phyloP scores from a whole-genome alignment of 768 basidiomycete genomes.

The Thelephora ganbajun region DNA sequence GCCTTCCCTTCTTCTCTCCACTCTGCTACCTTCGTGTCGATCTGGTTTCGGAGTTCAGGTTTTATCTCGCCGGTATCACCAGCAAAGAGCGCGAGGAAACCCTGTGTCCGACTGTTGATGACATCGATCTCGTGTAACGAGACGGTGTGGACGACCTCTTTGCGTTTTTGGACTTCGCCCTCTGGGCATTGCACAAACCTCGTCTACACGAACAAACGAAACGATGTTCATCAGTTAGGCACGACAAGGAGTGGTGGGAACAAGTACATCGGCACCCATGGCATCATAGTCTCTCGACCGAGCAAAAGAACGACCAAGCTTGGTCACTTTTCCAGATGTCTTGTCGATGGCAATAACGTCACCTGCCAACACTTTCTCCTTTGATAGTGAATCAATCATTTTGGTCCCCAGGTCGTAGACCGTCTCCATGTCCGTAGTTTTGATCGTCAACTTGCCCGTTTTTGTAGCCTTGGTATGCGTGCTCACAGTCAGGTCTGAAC shows the following conservation, averaged over 20 bases:
- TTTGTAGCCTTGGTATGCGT: conserved; percentile 65
- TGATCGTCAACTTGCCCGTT: conserved; percentile 93
- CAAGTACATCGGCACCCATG: conserved; percentile 91
- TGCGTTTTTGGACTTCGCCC: conserved; percentile 94
- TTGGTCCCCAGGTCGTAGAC: conserved; percentile 97
- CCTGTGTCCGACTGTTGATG: conserved; percentile 97
- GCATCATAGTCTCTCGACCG: conserved; percentile 96
- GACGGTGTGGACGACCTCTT: conserved; percentile 95
- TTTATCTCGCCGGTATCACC: conserved; percentile 99
- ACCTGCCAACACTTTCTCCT: conserved; percentile 91
- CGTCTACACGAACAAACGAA: conserved; percentile 37
- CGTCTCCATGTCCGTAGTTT: conserved; percentile 99
- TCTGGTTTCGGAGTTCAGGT: conserved; percentile 90
- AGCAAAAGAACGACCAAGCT: conserved; percentile 94
- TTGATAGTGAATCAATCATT: conserved; percentile 96
- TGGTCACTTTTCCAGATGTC: conserved; percentile 90
- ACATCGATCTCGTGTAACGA: conserved; percentile 98
- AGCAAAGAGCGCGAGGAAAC: conserved; percentile 88
- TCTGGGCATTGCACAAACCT: conserved; percentile 98
- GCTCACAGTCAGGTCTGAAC: neutral
- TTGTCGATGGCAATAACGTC: conserved; percentile 97
- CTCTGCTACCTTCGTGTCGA: conserved; percentile 91
- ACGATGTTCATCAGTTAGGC: neutral
- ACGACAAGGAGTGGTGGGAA: neutral
- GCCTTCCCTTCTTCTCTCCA: conserved; percentile 99